A percentile compares a stretch with the other conserved stretches of the same genome.
Evolutionary conservation across 2,329 filamentous ascomycete genomes (phyloP).

Genomic region (Colletotrichum higginsianum): DNA sequence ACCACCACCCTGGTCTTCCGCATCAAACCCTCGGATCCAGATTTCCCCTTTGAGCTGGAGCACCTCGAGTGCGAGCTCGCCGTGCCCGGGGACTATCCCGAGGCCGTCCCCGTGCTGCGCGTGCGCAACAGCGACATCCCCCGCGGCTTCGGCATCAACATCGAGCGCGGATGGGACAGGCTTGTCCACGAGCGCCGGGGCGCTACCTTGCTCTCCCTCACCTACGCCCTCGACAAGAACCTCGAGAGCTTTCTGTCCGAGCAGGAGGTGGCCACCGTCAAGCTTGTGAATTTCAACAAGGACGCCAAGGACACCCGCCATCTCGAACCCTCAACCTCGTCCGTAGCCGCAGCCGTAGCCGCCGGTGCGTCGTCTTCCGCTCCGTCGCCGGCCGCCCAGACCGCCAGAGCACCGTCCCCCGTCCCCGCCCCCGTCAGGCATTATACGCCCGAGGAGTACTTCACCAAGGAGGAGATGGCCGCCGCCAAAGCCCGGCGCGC

Average conservation of each 20-base stretch:
- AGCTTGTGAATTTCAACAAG: conserved; percentile 73
- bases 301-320: conserved; percentile 67
- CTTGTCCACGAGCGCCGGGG: conserved; percentile 70
- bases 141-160: conserved; percentile 80
- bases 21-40: conserved; percentile 82
- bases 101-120: conserved; percentile 68
- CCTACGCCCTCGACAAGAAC: conserved; percentile 80
- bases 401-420: conserved; percentile 5
- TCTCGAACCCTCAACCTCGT: conserved; percentile 46
- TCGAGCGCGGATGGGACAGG: conserved; percentile 80
- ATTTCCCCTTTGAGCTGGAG: conserved; percentile 85
- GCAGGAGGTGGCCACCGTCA: conserved; percentile 80
- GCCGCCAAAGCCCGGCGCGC: conserved; percentile 75
- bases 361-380: conserved; percentile 1
- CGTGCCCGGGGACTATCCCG: conserved; percentile 76
- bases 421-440: conserved; percentile 43
- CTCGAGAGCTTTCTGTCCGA: conserved; percentile 79
- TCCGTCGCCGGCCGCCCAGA: background rate
- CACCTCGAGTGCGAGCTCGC: conserved; percentile 77
- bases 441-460: conserved; percentile 63
- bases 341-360: conserved; percentile 4
- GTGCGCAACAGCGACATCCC: conserved; percentile 80
- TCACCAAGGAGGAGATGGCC: conserved; percentile 71
- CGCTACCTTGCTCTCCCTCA: conserved; percentile 74
- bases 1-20: conserved; percentile 75